Base-by-base conservation (phyloP, 2,329 filamentous ascomycete species). In the Pseudogymnoascus verrucosus region DNA sequence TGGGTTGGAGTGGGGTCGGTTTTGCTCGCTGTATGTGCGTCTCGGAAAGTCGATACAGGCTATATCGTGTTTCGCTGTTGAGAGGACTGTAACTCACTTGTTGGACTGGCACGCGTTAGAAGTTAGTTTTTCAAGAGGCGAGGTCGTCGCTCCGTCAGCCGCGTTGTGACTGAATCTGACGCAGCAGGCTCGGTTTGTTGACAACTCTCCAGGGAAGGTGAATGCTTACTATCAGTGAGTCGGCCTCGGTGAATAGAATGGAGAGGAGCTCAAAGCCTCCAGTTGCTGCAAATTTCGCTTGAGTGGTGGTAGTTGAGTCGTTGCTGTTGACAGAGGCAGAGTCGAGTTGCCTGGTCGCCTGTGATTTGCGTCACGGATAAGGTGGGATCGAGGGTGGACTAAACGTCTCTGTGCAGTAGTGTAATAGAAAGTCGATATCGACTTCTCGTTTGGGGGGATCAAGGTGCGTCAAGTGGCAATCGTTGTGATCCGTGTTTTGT, bases 51-150 rank as follows among this genome's bases (percentile, higher is more conserved):
- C 31, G 42, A 64, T 62, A 64, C 63, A 67, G 63, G 36, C 54
- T 66, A 62, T 62, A 66, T 66, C 60, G 60, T 65, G 63, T 68
- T 68, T 21, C 70, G 67, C 69, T 69, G 66, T 65, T 67, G 66
- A 62, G 71, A 73, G 70, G 70, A 67, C 70, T 70, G 67, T 70
- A 69, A 71, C 71, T 70, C 71, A 73, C 71, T 71, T 68, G 19
- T 14, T 47, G 42, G 42, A 26, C 42, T 47, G 42, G 21, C 14
- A 26, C 11, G 42, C 12, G 42, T 47, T 47, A 47, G 42, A 26
- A 26, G 42, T 47, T 6, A 47, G 42, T 14, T 26, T 26, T 47
- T 47, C 42, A 47, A 12, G 21, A 26, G 21, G 42, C 26, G 42
- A 47, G 21, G 42, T 47, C 21, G 19, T 12, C 21, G 23, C 19